These are phyloP conservation scores for Kwoniella shandongensis DNA, from an alignment of 768 basidiomycete species.

Conservation along the genomic window DNA sequence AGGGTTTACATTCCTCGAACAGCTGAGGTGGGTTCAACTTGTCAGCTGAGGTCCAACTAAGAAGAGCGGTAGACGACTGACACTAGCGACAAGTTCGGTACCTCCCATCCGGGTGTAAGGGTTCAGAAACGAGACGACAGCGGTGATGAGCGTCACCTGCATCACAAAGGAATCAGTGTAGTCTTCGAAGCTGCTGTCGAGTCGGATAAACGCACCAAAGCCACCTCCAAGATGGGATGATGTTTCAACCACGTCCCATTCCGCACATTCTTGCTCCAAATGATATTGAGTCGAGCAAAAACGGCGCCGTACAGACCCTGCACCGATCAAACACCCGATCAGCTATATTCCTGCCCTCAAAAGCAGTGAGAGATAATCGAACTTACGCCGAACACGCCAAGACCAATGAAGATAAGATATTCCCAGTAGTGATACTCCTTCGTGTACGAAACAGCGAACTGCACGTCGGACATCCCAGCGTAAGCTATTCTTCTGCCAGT, in stretches of 20 bases:
- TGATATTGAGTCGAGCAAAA: constrained; percentile 78
- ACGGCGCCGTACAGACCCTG: constrained; percentile 87
- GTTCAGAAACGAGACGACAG: constrained; percentile 77
- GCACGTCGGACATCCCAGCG: background rate
- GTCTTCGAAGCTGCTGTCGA: too few relatives aligned
- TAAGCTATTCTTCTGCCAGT: background rate
- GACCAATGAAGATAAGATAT: constrained; percentile 74
- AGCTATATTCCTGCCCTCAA: background rate
- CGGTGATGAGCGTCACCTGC: constrained; percentile 76
- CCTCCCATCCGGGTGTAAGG: constrained; percentile 91
- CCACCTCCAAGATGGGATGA: constrained; percentile 80
- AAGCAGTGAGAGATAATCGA: too few relatives aligned
- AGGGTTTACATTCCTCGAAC: constrained; percentile 72
- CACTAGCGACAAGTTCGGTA: constrained; percentile 87
- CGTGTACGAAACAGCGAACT: constrained; percentile 50
- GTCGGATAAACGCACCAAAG: constrained; percentile 66
- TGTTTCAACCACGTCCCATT: constrained; percentile 74
- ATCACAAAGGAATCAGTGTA: constrained; percentile 8
- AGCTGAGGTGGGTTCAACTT: constrained; percentile 29
- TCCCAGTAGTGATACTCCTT: constrained; percentile 94
- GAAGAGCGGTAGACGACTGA: constrained; percentile 56
- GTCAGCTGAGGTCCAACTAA: background rate
- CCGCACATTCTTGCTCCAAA: constrained; percentile 81
- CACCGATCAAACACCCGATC: background rate
- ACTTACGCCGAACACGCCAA: constrained; percentile 85